Evolutionary conservation across 2,329 filamentous ascomycete genomes (phyloP).

Genomic region (Harringtonia lauricola): DNA sequence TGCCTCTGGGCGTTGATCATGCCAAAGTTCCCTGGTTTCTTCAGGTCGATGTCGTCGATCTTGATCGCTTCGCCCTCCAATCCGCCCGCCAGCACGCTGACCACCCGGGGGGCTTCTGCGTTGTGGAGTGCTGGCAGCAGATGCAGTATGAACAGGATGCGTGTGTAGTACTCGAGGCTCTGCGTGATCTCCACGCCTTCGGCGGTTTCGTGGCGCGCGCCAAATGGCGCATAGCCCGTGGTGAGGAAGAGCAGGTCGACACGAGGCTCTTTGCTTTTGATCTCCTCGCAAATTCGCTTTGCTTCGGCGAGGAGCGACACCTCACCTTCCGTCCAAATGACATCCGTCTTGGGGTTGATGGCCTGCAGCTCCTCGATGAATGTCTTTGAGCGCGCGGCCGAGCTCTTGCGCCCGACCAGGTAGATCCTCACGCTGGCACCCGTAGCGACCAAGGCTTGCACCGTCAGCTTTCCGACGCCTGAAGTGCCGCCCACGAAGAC

Average conservation of each 20-base stretch:
- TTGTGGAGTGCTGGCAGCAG: constrained; percentile 27
- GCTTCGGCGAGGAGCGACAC: constrained; percentile 31
- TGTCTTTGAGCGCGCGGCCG: constrained; percentile 16
- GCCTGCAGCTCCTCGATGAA: constrained; percentile 25
- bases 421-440: constrained; percentile 27
- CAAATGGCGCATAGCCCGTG: constrained; percentile 31
- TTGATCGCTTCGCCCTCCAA: constrained; percentile 17
- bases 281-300: constrained; percentile 24
- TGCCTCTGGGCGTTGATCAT: constrained; percentile 20
- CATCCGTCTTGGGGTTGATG: constrained; percentile 26
- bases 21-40: constrained; percentile 19
- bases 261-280: constrained; percentile 24
- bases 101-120: constrained; percentile 19
- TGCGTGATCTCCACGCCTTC: neutral
- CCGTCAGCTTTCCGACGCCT: constrained; percentile 31
- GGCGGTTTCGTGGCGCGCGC: constrained; percentile 13
- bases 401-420: constrained; percentile 28
- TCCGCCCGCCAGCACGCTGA: constrained; percentile 24
- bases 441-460: constrained; percentile 23
- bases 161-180: constrained; percentile 28
- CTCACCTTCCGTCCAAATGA: constrained; percentile 31
- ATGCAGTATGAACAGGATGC: constrained; percentile 27
- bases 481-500: constrained; percentile 35
- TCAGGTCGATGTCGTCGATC: constrained; percentile 23
- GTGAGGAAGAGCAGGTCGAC: constrained; percentile 33